Conservation (phyloP, 1,139 yeast species). For the Saccharomyces hybrid region DNA sequence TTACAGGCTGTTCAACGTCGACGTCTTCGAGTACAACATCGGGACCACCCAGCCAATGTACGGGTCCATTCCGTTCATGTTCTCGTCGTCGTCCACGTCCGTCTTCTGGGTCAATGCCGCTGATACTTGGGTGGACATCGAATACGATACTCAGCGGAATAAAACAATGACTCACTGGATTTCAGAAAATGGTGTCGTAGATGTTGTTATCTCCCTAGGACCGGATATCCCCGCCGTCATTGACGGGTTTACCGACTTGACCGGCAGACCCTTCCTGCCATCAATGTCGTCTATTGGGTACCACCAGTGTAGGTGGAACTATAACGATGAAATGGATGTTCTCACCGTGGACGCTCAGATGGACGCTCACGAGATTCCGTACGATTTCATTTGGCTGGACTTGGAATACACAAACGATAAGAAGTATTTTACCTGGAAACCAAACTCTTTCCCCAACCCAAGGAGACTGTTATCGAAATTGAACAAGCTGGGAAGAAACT, state of each 20-base stretch:
- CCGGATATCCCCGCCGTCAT: slow-evolving; percentile 52
- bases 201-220: slow-evolving; percentile 63
- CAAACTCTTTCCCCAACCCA: slow-evolving; percentile 67
- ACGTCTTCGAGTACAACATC: slow-evolving; percentile 84
- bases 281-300: slow-evolving; percentile 76
- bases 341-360: slow-evolving; percentile 58
- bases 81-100: slow-evolving; percentile 57
- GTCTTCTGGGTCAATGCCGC: slow-evolving; percentile 90
- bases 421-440: slow-evolving; percentile 88
- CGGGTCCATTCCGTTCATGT: slow-evolving; percentile 84
- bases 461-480: slow-evolving; percentile 54
- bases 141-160: slow-evolving; percentile 31
- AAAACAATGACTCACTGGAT: slow-evolving; percentile 69
- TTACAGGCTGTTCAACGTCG: slow-evolving; percentile 83
- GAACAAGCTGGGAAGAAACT: slow-evolving; percentile 66
- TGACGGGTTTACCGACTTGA: slow-evolving; percentile 56
- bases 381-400: slow-evolving; percentile 92
- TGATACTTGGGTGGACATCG: slow-evolving; percentile 81
- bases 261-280: slow-evolving; percentile 75
- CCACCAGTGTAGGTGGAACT: slow-evolving; percentile 97
- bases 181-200: slow-evolving; percentile 81
- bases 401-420: slow-evolving; percentile 82
- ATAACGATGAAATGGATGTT: slow-evolving; percentile 80
- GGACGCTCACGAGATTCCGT: slow-evolving; percentile 72
- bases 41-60: slow-evolving; percentile 85